Percentiles rank a stretch among this genome's conserved stretches.
Evolutionary conservation across 2,329 filamentous ascomycete species (phyloP).

Genomic region (Endothia cerciana): DNA sequence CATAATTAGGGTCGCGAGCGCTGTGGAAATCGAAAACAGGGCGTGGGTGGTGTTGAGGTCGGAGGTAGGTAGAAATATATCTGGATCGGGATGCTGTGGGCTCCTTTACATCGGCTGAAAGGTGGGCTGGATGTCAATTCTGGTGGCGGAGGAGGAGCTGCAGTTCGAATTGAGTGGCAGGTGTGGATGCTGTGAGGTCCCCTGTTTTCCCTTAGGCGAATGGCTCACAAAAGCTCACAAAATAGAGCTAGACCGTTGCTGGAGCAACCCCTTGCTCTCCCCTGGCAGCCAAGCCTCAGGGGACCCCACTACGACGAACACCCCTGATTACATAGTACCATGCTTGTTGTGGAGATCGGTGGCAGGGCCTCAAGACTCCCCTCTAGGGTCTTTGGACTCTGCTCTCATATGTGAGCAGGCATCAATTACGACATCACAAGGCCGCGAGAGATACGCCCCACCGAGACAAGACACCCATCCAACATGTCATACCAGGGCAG

Average conservation of each 20-base stretch:
- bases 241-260: constrained; percentile 14
- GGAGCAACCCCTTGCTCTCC: constrained; percentile 3
- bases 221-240: constrained; percentile 6
- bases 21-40: not conserved
- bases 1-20: constrained; percentile 37
- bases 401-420: not conserved
- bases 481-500: constrained; percentile 61
- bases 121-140: constrained; percentile 8
- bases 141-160: constrained; percentile 15
- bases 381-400: no score
- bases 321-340: not conserved
- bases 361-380: not conserved
- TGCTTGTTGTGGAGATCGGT: not conserved
- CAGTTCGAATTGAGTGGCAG: constrained; percentile 14
- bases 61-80: constrained; percentile 24
- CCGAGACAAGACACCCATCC: constrained; percentile 3
- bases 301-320: not conserved
- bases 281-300: constrained; percentile 1
- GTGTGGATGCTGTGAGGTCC: constrained; percentile 16
- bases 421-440: constrained; percentile 3
- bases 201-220: constrained; percentile 14
- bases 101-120: not conserved
- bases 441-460: not conserved
- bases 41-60: not conserved
- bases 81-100: constrained; percentile 19